Conservation (phyloP, 805 yeast genomes). For the Dipodascus albidus region DNA sequence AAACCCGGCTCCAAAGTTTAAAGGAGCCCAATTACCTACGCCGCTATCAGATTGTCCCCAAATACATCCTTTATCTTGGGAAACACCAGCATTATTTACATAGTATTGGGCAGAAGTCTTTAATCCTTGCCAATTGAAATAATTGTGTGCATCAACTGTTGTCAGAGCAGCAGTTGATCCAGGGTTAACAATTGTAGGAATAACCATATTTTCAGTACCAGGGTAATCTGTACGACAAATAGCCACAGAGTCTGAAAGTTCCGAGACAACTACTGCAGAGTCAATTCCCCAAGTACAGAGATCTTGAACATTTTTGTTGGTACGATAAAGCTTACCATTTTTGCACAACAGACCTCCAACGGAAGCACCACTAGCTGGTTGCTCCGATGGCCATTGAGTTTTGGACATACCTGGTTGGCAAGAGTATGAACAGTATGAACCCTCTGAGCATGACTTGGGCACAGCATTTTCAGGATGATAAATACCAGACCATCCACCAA, state of each 20-base stretch:
- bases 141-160: constrained; percentile 65
- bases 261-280: constrained; percentile 56
- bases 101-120: constrained; percentile 91
- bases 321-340: constrained; percentile 71
- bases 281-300: constrained; percentile 83
- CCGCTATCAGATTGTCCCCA: constrained; percentile 80
- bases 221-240: constrained; percentile 98
- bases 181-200: constrained; percentile 73
- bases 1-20: constrained; percentile 87
- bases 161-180: constrained; percentile 59
- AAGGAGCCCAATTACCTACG: constrained; percentile 97
- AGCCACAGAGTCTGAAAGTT: constrained; percentile 59
- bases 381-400: constrained; percentile 91
- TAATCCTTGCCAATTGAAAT: constrained; percentile 74
- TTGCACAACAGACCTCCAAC: constrained; percentile 89
- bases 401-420: constrained; percentile 98
- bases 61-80: constrained; percentile 80
- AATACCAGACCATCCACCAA: constrained; percentile 79
- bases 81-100: constrained; percentile 93
- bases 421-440: constrained; percentile 92
- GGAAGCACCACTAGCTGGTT: constrained; percentile 82
- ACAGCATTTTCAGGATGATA: constrained; percentile 45
- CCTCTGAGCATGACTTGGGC: constrained; percentile 61
- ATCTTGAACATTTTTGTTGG: constrained; percentile 54
- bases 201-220: constrained; percentile 96